Percentiles rank a stretch among this genome's conserved stretches.
Conservation (phyloP, 345 rosid species). For the Citrus trifoliata region DNA sequence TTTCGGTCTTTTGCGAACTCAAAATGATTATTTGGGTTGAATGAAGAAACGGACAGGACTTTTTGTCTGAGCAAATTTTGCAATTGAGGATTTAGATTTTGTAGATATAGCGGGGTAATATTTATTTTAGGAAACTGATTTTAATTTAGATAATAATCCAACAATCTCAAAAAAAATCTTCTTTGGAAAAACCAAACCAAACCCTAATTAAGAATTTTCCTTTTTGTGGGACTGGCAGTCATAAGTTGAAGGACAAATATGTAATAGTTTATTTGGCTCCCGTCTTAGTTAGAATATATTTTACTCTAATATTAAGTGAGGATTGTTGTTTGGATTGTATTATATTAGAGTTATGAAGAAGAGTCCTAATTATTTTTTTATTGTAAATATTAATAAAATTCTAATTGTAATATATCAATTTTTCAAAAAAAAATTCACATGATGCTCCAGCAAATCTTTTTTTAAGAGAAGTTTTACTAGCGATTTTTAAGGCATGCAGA, state of each 20-base stretch:
- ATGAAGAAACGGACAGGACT: neutral
- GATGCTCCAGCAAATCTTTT: neutral
- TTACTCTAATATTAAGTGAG: no score
- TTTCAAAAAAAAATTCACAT: no score
- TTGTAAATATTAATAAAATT: no score
- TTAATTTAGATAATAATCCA: neutral
- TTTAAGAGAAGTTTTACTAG: neutral
- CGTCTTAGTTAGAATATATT: rapidly evolving
- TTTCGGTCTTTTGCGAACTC: neutral
- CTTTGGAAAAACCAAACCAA: neutral
- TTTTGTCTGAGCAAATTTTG: neutral
- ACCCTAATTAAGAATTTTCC: neutral
- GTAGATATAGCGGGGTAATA: neutral
- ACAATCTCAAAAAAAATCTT: neutral
- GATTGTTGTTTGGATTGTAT: rapidly evolving
- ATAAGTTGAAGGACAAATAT: no score
- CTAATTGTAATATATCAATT: no score
- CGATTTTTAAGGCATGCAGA: neutral
- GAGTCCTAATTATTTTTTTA: rapidly evolving
- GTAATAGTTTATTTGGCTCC: no score
- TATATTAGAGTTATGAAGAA: no score
- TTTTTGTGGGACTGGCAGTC: no score
- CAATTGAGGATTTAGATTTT: neutral
- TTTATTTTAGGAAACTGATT: neutral
- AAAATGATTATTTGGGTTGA: neutral